phyloP scores from a whole-genome alignment of 148 eudicot genomes.

The Diospyros kaki region DNA sequence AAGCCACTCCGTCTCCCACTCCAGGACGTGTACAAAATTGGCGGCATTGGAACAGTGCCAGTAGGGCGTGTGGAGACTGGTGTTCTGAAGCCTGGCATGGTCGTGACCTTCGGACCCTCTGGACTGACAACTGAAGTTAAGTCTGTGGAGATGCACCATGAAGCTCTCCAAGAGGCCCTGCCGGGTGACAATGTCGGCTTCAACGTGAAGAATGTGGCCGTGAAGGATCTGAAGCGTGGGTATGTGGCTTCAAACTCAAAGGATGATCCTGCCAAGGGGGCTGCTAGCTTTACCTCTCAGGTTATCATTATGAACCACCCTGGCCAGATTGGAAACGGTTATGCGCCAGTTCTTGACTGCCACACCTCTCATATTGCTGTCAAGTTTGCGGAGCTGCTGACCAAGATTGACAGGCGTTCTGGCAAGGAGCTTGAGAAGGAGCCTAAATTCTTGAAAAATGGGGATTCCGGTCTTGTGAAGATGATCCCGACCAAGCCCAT shows the following conservation, averaged over 20 bases:
- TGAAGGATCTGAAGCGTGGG: conserved; percentile 28
- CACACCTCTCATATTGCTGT: conserved; percentile 29
- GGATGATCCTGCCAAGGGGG: conserved; percentile 26
- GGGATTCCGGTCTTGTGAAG: conserved; percentile 27
- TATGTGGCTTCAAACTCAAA: conserved; percentile 24
- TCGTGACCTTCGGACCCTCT: conserved; percentile 24
- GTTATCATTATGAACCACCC: conserved; percentile 31
- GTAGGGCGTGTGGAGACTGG: conserved; percentile 31
- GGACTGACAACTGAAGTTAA: conserved; percentile 29
- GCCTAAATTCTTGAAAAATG: conserved; percentile 28
- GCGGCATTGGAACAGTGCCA: conserved; percentile 28
- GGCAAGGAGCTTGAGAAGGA: conserved; percentile 31
- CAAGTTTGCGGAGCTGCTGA: conserved; percentile 18
- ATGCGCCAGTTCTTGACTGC: conserved; percentile 29
- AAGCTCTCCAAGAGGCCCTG: conserved; percentile 17
- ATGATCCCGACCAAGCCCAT: conserved; percentile 28
- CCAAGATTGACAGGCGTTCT: conserved; percentile 31
- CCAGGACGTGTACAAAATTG: conserved; percentile 31
- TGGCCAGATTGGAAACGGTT: conserved; percentile 26
- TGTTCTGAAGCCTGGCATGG: conserved; percentile 26
- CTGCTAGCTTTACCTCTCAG: conserved; percentile 20
- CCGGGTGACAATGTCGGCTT: conserved; percentile 27
- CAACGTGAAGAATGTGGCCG: conserved; percentile 28
- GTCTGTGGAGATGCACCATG: conserved; percentile 32
- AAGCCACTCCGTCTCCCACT: conserved; percentile 30